Evolutionary conservation across 1,284 basidiomycete genomes (phyloP).

Genomic region (Fomitopsis palustris): DNA sequence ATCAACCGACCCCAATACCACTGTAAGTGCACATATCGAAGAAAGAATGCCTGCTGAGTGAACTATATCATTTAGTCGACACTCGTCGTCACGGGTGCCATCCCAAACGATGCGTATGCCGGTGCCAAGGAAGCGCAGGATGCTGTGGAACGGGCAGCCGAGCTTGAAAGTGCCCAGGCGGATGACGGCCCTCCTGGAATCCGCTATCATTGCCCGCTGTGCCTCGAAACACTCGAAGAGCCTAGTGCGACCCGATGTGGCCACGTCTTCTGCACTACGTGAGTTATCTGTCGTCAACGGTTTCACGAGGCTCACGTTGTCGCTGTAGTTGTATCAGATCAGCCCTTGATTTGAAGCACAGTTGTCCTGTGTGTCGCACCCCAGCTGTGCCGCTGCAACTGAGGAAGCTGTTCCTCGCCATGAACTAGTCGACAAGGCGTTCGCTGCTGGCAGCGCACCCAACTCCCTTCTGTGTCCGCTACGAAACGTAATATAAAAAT

Average conservation of each 20-base stretch:
- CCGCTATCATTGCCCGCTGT: constrained; percentile 24
- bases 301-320: background rate
- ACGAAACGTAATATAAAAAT: no score
- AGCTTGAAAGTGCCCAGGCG: background rate
- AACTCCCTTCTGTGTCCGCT: background rate
- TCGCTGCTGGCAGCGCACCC: background rate
- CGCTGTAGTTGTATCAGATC: constrained; percentile 21
- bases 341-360: constrained; percentile 15
- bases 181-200: background rate
- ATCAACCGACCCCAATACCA: background rate
- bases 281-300: constrained; percentile 5
- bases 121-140: background rate
- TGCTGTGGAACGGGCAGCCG: background rate
- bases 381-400: constrained; percentile 17
- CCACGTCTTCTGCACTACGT: constrained; percentile 28
- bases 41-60: background rate
- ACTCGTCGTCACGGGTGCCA: background rate
- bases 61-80: background rate
- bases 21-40: background rate
- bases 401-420: constrained; percentile 20
- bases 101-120: background rate
- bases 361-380: constrained; percentile 27
- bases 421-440: background rate
- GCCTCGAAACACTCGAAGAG: constrained; percentile 22
- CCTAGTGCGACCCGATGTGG: constrained; percentile 24